These are phyloP conservation scores for Lodderomyces metapsilosis DNA, from an alignment of 1,139 yeast genomes.

Conservation along the genomic window DNA sequence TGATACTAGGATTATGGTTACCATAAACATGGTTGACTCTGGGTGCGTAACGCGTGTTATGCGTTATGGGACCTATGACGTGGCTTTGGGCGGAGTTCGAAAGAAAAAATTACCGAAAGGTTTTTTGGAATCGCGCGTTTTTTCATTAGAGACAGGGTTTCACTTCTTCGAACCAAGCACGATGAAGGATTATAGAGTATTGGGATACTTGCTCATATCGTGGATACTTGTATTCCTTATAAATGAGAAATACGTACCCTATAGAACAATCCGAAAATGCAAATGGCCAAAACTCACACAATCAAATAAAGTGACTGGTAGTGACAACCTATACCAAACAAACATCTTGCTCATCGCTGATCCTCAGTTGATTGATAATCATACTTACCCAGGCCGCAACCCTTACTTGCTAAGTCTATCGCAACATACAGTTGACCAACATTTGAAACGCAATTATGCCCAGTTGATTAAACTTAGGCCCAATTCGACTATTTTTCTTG, in stretches of 20 bases:
- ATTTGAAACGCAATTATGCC: slow-evolving; percentile 47
- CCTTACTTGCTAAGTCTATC: slow-evolving; percentile 35
- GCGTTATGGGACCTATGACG: neutral
- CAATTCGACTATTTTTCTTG: slow-evolving; percentile 47
- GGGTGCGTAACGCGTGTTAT: no score
- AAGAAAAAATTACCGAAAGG: no score
- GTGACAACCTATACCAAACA: slow-evolving; percentile 3
- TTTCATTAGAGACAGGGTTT: no score
- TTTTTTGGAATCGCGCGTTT: no score
- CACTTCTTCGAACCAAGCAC: neutral
- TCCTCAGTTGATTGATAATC: slow-evolving; percentile 47
- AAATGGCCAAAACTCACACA: slow-evolving; percentile 26
- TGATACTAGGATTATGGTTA: neutral
- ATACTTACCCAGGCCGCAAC: slow-evolving; percentile 50
- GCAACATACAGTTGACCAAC: slow-evolving; percentile 50
- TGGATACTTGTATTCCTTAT: slow-evolving; percentile 34
- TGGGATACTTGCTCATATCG: slow-evolving; percentile 5
- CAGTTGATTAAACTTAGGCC: slow-evolving; percentile 39
- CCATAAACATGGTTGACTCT: neutral
- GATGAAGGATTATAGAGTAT: slow-evolving; percentile 1
- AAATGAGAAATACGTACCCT: slow-evolving; percentile 36
- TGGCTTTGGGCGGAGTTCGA: neutral
- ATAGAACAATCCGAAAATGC: slow-evolving; percentile 27
- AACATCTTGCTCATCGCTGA: slow-evolving; percentile 43
- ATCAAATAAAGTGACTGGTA: neutral